Evolutionary conservation across 2,329 filamentous ascomycete species (phyloP).

Genomic region (Thelonectria blattea): DNA sequence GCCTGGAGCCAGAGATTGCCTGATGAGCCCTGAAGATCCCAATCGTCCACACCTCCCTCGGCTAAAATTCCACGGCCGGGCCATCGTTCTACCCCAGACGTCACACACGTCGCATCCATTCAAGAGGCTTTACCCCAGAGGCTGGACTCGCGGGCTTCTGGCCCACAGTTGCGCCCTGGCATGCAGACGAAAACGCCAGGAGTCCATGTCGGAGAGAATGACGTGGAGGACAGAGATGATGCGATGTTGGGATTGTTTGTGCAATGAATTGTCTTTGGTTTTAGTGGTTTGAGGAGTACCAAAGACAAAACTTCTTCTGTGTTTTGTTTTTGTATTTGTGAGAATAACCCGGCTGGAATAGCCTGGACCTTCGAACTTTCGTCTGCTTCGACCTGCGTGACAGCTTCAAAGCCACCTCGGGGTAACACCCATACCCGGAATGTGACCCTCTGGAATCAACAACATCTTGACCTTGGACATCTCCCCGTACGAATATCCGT

Average conservation of each 20-base stretch:
- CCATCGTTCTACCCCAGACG: slow-evolving; percentile 11
- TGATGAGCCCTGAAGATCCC: slow-evolving; percentile 22
- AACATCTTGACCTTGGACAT: neutral
- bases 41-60: slow-evolving; percentile 22
- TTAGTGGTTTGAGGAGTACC: too few relatives aligned
- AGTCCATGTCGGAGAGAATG: too few relatives aligned
- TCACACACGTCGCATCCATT: slow-evolving; percentile 1
- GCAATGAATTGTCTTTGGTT: too few relatives aligned
- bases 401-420: neutral
- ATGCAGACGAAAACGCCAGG: too few relatives aligned
- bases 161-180: too few relatives aligned
- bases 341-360: too few relatives aligned
- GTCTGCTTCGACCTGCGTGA: too few relatives aligned
- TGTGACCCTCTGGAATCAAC: neutral
- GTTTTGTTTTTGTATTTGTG: too few relatives aligned
- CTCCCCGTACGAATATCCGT: neutral
- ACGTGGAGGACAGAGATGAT: too few relatives aligned
- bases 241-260: too few relatives aligned
- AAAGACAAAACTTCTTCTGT: too few relatives aligned
- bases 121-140: neutral
- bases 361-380: too few relatives aligned
- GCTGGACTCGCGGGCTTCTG: neutral
- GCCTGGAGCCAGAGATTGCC: slow-evolving; percentile 22
- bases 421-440: neutral
- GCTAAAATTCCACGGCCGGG: slow-evolving; percentile 11